Evolutionary conservation across 352 stramenopile genomes (phyloP), one percentile per base, ranked within the genome.

Genomic region (Saprolegnia parasitica): DNA sequence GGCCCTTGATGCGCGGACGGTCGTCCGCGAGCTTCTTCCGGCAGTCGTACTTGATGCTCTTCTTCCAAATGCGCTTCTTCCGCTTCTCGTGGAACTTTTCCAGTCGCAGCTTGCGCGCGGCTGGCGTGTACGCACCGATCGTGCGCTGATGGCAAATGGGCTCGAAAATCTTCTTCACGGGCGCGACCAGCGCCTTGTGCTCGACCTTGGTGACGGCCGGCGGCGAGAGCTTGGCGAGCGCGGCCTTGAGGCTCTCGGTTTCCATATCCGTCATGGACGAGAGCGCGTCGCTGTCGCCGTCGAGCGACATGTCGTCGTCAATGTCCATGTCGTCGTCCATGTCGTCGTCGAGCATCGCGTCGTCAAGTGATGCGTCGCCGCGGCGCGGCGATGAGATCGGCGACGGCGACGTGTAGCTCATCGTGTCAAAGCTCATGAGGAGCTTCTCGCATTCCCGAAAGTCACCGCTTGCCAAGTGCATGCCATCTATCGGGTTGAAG

Each of bases 41-140:
- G 77, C 96, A 99, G 78, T 99, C 96, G 78, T 99, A 99, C 81
- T 99, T 99, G 82, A 99, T 99, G 72, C 95, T 96, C 76, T 99
- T 99, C 75, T 97, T 94, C 95, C 95, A 99, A 73, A 98, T 98
- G 64, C 96, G 90, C 72, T 94, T 97, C 76, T 96, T 97, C 65
- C 96, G 84, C 80, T 98, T 98, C 67, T 96, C 89, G 76, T 98
- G 96, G 74, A 99, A 99, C 72, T 97, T 97, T 56, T 96, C 92
- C 75, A 99, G 96, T 18, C 95, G 90, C 37, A 93, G 75, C 58
- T 92, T 95, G 24, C 96, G 84, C 73, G 96, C 93, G 42, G 96
- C 86, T 8, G 94, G 91, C 26, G 93, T 96, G 76, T 99, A 99
- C 37, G 95, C 97, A 0, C 95, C 95, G 71, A 98, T 98, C 66